Evolutionary conservation across 2,329 filamentous ascomycete genomes (phyloP), one percentile per base, ranked within the genome.

Genomic region (Bipolaris oryzae): DNA sequence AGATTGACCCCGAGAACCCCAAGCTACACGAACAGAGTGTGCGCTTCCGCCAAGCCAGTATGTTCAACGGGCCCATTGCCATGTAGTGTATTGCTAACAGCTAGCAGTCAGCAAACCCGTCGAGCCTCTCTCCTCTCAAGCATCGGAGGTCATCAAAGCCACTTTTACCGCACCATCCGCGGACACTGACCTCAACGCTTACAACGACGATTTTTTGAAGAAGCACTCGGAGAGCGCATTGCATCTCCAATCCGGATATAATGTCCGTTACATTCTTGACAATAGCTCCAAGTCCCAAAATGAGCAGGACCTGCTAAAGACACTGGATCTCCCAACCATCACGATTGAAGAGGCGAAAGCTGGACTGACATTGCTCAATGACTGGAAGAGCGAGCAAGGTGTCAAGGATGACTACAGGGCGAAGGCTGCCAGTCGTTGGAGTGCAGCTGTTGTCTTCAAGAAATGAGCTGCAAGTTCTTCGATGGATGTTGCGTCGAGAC

Each of bases 11-110:
- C 2, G 81, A 86, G 43, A 83, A 92, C 69, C 84, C 90, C 10
- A 86, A 84, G 61, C 84, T 94, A n/a, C 88, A 93, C 71, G 86
- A 92, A 69, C 91, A 95, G 74, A 81, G 84, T 28, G 80, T 89
- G 41, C 84, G 86, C 55, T 89, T 97, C 79, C 87, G 86, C 61
- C 82, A 87, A 64, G 80, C 84, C 33, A 76, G 77, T 79, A 68
- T 71, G 76, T 60, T 13, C 15, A 18, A 16, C 7, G 9, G 13
- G 35, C 23, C 15, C 31, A 15, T 38, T 18, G 6, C 28, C 13
- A 41, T 38, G 3, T 13, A 20, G 21, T n/a, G 31, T 34, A n/a
- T 38, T 42, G 13, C 61, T 65, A 55, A 66, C 50, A 50, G 52
- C 7, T 2, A 41, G 57, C 53, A 75, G 73, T 74, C 35, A 62